phyloP scores from a whole-genome alignment of 2,329 filamentous ascomycete species.

The Fusarium lyarnte region DNA sequence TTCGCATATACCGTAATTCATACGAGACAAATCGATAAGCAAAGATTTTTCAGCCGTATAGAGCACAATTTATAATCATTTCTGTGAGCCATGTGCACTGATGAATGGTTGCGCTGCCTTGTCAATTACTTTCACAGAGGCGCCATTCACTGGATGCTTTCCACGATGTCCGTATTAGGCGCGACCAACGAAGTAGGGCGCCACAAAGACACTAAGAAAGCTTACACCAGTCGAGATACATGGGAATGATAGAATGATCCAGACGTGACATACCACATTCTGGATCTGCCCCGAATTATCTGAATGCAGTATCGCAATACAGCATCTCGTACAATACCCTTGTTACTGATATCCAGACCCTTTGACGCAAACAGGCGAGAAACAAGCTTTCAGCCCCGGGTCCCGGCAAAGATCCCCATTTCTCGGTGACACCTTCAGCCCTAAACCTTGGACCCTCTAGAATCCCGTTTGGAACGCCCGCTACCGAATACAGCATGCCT shows the following conservation, averaged over 20 bases:
- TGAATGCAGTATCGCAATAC: not conserved
- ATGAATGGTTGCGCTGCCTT: too few species aligned
- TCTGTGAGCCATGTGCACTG: accelerated
- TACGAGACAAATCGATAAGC: too few species aligned
- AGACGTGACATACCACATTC: not conserved
- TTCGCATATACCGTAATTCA: too few species aligned
- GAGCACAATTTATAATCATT: too few species aligned
- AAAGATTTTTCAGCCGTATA: too few species aligned
- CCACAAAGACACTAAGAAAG: not conserved
- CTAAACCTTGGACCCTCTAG: not conserved
- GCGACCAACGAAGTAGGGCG: not conserved
- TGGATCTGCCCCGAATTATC: not conserved
- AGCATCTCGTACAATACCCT: not conserved
- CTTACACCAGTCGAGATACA: not conserved
- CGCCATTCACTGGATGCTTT: not conserved
- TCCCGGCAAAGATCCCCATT: not conserved
- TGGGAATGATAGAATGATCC: too few species aligned
- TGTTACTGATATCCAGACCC: not conserved
- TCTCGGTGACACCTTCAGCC: not conserved
- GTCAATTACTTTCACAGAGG: accelerated
- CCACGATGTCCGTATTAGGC: not conserved
- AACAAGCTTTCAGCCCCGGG: not conserved
- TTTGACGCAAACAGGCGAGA: not conserved
- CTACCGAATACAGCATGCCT: not conserved
- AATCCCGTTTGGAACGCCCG: not conserved